phyloP scores from a whole-genome alignment of 1,284 basidiomycete genomes.

The Cryptococcus sp. region DNA sequence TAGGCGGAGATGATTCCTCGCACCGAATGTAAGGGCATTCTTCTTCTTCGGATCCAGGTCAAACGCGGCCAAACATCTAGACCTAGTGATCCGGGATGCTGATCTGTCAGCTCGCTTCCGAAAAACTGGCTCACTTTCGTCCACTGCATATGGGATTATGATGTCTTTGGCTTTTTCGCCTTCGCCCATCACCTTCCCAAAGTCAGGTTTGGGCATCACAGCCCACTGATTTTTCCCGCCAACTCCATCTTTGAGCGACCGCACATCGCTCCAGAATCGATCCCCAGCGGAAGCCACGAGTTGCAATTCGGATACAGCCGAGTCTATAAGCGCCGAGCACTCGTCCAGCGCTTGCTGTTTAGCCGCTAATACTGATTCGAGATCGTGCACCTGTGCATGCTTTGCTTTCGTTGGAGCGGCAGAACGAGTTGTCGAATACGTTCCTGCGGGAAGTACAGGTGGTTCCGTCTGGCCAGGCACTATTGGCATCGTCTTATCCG shows the following conservation, averaged over 20 bases:
- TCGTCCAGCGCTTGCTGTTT: slow-evolving; percentile 43
- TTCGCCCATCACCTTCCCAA: slow-evolving; percentile 25
- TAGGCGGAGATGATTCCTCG: slow-evolving; percentile 33
- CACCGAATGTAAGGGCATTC: slow-evolving; percentile 39
- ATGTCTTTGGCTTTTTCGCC: slow-evolving; percentile 46
- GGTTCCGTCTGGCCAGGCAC: slow-evolving; percentile 19
- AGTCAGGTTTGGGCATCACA: slow-evolving; percentile 46
- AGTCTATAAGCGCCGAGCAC: slow-evolving; percentile 43
- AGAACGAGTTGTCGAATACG: slow-evolving; percentile 25
- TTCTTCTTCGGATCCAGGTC: slow-evolving; percentile 44
- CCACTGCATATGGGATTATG: slow-evolving; percentile 51
- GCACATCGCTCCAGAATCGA: slow-evolving; percentile 38
- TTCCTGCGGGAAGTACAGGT: slow-evolving; percentile 38
- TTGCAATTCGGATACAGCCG: slow-evolving; percentile 44
- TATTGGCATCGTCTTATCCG: slow-evolving; percentile 1
- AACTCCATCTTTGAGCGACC: slow-evolving; percentile 28
- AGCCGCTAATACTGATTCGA: slow-evolving; percentile 39
- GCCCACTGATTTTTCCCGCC: slow-evolving; percentile 41
- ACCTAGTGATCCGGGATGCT: slow-evolving; percentile 26
- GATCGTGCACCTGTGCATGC: slow-evolving; percentile 27
- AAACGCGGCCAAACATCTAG: slow-evolving; percentile 46
- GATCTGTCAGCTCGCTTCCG: slow-evolving; percentile 10
- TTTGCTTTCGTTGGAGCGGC: slow-evolving; percentile 13
- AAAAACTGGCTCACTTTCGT: slow-evolving; percentile 39
- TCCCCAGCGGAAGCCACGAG: slow-evolving; percentile 37